phyloP scores from a whole-genome alignment of 768 basidiomycete genomes.

The Naganishia vishniacii region DNA sequence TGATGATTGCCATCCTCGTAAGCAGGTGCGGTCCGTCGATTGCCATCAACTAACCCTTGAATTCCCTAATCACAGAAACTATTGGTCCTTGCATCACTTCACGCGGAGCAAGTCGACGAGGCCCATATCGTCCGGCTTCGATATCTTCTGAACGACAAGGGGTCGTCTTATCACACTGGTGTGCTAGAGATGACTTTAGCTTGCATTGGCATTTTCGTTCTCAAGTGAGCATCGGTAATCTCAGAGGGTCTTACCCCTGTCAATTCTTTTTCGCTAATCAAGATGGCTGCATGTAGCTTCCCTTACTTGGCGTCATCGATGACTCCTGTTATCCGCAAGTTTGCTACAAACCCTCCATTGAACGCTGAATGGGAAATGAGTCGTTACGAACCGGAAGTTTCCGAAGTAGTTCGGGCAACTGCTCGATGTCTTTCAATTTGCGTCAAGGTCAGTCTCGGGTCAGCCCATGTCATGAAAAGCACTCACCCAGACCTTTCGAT shows the following conservation, averaged over 20 bases:
- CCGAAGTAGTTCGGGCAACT: constrained; percentile 73
- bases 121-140: constrained; percentile 57
- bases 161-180: constrained; percentile 73
- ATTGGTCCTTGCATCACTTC: constrained; percentile 33
- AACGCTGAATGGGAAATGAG: constrained; percentile 79
- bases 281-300: constrained; percentile 62
- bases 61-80: constrained; percentile 27
- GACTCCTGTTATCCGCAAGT: constrained; percentile 73
- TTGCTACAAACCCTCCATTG: constrained; percentile 78
- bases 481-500: too few species aligned
- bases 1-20: constrained; percentile 39
- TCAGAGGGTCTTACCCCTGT: too few species aligned
- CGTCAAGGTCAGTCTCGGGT: constrained; percentile 70
- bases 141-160: constrained; percentile 69
- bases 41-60: neutral
- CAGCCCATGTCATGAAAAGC: too few species aligned
- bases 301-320: constrained; percentile 68
- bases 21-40: neutral
- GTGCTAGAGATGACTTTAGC: constrained; percentile 87
- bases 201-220: constrained; percentile 73
- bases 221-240: constrained; percentile 69
- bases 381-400: constrained; percentile 64
- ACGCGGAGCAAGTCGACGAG: constrained; percentile 28
- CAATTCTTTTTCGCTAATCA: neutral
- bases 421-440: constrained; percentile 86